Base-by-base conservation (phyloP, 441 rosid species). In the Euphorbia schlechtendalii region DNA sequence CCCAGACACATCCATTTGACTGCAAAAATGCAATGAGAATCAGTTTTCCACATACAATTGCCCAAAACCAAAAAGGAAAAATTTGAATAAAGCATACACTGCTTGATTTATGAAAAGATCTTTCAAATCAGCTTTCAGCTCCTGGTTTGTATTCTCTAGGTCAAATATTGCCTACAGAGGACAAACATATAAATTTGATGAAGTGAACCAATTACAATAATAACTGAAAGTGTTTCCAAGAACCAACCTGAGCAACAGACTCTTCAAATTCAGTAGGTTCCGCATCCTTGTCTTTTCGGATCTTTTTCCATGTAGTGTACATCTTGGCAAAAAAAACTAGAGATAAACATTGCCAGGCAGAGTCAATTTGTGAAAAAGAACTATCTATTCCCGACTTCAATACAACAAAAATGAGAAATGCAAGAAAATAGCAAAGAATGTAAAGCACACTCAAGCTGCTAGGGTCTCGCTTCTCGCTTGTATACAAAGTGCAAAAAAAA, bases 71-170 rank as follows among this genome's bases (percentile, higher is more conserved):
- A 0, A 28, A 15, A 2, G 61, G 4, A 7, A 10, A 20, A 20
- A 40, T 18, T 41, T 5, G 15, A 46, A 18, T 18, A 28, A 4
- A 43, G 24, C 90, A 59, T 84, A 90, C 97, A 71, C 72, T 63
- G 93, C 93, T 43, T 82, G 79, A 74, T 86, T 86, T 21, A 89
- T 90, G 82, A 64, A 90, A 43, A 90, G 90, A 79, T 90, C 97
- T 69, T 90, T 88, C 71, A 90, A 58, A 34, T 90, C 96, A 72
- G 88, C 82, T 73, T 88, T 90, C 73, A 90, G 74, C 66, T 90
- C 97, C 55, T 80, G 86, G 78, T 81, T 90, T 64, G 88, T 82
- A 71, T 86, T 90, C 84, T 90, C 96, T 65, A 90, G 70, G 67
- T 90, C 97, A 70, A 90, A 86, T 54, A 90, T 57, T 13, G 97